phyloP scores from a whole-genome alignment of 1,284 basidiomycete species.

The Blastosporella zonata region DNA sequence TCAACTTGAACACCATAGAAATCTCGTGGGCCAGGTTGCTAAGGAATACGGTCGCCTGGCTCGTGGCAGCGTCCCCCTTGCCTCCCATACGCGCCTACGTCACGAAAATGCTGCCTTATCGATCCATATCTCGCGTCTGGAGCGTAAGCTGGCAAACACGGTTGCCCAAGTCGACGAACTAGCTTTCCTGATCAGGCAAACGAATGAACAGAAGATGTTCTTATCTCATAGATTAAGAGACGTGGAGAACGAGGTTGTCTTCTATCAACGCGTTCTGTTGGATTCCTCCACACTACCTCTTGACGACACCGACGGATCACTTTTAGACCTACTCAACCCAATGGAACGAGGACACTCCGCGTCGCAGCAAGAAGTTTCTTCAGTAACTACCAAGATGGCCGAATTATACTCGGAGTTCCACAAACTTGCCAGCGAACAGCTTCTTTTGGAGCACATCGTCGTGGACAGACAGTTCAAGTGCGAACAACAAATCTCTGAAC shows the following conservation, averaged over 20 bases:
- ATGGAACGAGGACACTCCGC: conserved; percentile 17
- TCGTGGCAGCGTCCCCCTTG: conserved; percentile 42
- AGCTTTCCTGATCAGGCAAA: conserved; percentile 56
- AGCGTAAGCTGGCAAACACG: conserved; percentile 65
- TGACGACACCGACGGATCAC: background rate
- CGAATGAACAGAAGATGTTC: conserved; percentile 49
- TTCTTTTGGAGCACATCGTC: conserved; percentile 28
- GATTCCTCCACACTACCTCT: conserved; percentile 1
- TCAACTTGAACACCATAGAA: conserved; percentile 48
- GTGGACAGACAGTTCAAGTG: conserved; percentile 28
- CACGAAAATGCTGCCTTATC: conserved; percentile 39
- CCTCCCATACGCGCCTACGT: conserved; percentile 40
- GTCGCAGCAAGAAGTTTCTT: conserved; percentile 11
- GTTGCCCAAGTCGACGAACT: conserved; percentile 67
- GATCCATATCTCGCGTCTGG: conserved; percentile 48
- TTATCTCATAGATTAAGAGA: conserved; percentile 42
- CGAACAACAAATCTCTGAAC: conserved; percentile 32
- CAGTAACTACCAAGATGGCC: conserved; percentile 15
- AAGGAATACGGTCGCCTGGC: conserved; percentile 60
- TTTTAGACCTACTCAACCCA: conserved; percentile 1
- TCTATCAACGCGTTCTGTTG: conserved; percentile 24
- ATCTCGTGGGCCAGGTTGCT: conserved; percentile 44
- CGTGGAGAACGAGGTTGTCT: conserved; percentile 36
- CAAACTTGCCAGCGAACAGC: conserved; percentile 29
- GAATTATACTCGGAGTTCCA: conserved; percentile 32